These are phyloP conservation scores for Elongisporangium senticosum DNA, from an alignment of 352 stramenopile species.

Conservation along the genomic window DNA sequence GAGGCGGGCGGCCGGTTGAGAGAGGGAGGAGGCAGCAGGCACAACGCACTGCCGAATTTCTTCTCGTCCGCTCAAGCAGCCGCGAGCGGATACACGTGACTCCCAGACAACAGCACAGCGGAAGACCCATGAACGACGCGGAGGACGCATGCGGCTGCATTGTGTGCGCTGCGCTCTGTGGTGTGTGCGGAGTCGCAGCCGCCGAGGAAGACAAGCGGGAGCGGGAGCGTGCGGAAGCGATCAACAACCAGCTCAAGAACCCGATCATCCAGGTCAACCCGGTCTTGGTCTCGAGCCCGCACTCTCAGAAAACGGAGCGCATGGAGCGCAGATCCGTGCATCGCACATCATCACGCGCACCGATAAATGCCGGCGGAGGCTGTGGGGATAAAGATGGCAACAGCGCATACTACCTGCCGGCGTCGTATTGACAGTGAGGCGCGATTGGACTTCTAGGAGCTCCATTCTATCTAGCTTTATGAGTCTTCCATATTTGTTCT, in stretches of 20 bases:
- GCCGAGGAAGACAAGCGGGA: slow-evolving; percentile 80
- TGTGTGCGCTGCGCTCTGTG: slow-evolving; percentile 62
- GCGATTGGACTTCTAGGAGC: background rate
- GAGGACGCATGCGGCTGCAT: slow-evolving; percentile 76
- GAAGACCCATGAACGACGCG: slow-evolving; percentile 54
- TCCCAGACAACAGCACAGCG: slow-evolving; percentile 2
- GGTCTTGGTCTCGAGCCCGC: slow-evolving; percentile 45
- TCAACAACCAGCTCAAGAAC: slow-evolving; percentile 39
- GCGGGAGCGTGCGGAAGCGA: slow-evolving; percentile 43
- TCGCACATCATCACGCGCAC: background rate
- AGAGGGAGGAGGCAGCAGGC: background rate
- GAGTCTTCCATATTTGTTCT: background rate
- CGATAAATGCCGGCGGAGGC: background rate
- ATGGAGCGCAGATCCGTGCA: slow-evolving; percentile 1
- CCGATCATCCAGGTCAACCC: slow-evolving; percentile 62
- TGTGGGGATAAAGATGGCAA: background rate
- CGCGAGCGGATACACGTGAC: background rate
- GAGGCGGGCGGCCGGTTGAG: background rate
- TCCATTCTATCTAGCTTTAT: background rate
- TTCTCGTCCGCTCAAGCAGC: background rate
- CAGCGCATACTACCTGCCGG: background rate
- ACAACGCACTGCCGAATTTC: background rate
- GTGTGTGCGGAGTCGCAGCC: slow-evolving; percentile 69
- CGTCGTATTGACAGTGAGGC: background rate
- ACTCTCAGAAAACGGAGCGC: slow-evolving; percentile 18